Evolutionary conservation across 2,329 filamentous ascomycete species (phyloP).

Genomic region (Phoma sp.): DNA sequence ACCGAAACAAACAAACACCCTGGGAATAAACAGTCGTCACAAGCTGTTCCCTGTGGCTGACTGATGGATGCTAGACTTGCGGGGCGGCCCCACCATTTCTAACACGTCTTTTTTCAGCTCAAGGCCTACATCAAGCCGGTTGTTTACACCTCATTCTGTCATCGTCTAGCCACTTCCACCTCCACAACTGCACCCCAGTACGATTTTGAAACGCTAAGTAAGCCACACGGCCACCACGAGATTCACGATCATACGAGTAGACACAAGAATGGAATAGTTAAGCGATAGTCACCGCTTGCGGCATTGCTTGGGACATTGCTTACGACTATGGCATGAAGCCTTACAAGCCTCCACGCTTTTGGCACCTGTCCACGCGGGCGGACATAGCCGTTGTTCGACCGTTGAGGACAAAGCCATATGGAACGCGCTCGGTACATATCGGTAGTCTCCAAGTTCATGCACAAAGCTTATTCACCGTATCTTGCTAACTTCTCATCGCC

Average conservation of each 20-base stretch:
- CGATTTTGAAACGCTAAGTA: conserved; percentile 4
- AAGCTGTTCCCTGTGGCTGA: conserved; percentile 1
- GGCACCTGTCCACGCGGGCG: not conserved
- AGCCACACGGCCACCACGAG: conserved; percentile 17
- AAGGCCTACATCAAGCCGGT: conserved; percentile 6
- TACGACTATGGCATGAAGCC: not conserved
- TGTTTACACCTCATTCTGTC: conserved; percentile 2
- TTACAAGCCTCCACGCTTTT: not conserved
- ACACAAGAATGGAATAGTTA: not conserved
- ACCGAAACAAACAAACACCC: not conserved
- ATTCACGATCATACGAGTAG: not conserved
- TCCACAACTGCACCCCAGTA: not conserved
- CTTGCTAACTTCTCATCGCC: conserved; percentile 3
- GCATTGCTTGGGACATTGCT: not conserved
- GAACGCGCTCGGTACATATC: not conserved
- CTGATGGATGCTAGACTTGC: not conserved
- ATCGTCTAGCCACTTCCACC: conserved; percentile 10
- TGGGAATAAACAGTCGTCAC: conserved; percentile 3
- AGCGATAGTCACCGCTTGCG: not conserved
- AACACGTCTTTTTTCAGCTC: conserved; percentile 5
- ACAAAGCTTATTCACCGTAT: conserved; percentile 5
- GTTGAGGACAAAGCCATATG: conserved; percentile 3
- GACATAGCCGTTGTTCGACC: conserved; percentile 1
- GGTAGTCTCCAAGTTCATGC: not conserved
- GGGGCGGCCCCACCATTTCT: conserved; percentile 2